These are phyloP conservation scores for Scheffersomyces cryptocercus DNA, from an alignment of 1,139 yeast species.

Conservation along the genomic window DNA sequence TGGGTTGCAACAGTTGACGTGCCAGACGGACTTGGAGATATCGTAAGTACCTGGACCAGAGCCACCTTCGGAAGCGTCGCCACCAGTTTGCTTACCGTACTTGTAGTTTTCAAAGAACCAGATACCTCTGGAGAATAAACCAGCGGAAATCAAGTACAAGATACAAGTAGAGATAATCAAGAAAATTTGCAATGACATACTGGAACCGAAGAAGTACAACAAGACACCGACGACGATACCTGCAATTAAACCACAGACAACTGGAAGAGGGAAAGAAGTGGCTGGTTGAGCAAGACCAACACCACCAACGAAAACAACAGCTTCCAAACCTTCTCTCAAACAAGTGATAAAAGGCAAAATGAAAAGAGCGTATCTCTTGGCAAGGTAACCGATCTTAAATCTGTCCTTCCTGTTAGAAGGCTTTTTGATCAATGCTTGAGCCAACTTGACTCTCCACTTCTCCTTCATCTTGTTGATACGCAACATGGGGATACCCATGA, in stretches of 20 bases:
- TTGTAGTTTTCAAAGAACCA: conserved; percentile 82
- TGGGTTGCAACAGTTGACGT: conserved; percentile 95
- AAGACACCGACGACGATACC: conserved; percentile 37
- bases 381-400: conserved; percentile 21
- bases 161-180: conserved; percentile 43
- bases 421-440: conserved; percentile 32
- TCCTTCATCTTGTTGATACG: conserved; percentile 42
- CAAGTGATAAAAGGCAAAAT: conserved; percentile 46
- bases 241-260: conserved; percentile 33
- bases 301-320: conserved; percentile 50
- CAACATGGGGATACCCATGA: conserved; percentile 30
- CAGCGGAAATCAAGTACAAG: conserved; percentile 46
- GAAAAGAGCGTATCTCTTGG: conserved; percentile 38
- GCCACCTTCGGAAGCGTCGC: conserved; percentile 87
- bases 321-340: conserved; percentile 50
- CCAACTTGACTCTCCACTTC: conserved; percentile 51
- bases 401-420: conserved; percentile 14
- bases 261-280: conserved; percentile 41
- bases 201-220: conserved; percentile 45
- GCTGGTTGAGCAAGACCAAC: conserved; percentile 46
- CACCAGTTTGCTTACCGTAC: conserved; percentile 53
- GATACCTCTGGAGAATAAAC: conserved; percentile 61
- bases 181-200: conserved; percentile 42
- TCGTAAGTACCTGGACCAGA: conserved; percentile 95
- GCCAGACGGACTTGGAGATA: conserved; percentile 81